Conservation (phyloP, 768 basidiomycete species). For the Pleurotus salmoneostramineus region DNA sequence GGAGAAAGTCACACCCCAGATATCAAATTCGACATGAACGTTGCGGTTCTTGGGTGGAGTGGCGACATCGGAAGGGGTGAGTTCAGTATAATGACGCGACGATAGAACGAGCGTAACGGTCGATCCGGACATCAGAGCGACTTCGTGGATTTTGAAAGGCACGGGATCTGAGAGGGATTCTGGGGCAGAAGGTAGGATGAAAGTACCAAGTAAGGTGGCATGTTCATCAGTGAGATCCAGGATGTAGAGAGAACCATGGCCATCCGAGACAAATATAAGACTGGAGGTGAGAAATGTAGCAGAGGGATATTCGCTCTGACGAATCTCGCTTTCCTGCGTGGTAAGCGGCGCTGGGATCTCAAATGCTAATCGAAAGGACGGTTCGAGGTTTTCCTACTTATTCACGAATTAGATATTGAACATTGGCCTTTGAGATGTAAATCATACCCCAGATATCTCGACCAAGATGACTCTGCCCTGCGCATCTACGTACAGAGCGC, state of each 20-base stretch:
- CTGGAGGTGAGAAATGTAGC: conserved; percentile 49
- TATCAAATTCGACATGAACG: conserved; percentile 49
- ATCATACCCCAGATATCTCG: conserved; percentile 48
- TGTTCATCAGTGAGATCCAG: conserved; percentile 38
- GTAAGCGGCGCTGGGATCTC: conserved; percentile 56
- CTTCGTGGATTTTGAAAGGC: conserved; percentile 41
- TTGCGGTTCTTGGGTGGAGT: conserved; percentile 13
- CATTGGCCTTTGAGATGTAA: conserved; percentile 6
- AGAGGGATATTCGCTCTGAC: conserved; percentile 74
- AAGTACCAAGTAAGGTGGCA: conserved; percentile 48
- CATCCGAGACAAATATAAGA: conserved; percentile 61
- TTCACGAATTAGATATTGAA: conserved; percentile 7
- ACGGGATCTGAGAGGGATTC: conserved; percentile 21
- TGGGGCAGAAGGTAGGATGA: conserved; percentile 35
- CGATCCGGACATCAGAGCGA: conserved; percentile 30
- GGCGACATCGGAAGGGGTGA: conserved; percentile 12
- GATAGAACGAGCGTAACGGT: conserved; percentile 51
- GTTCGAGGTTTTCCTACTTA: conserved; percentile 46
- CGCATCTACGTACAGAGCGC: conserved; percentile 66
- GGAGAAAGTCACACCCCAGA: conserved; percentile 57
- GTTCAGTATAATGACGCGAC: conserved; percentile 42
- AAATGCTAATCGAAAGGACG: conserved; percentile 53
- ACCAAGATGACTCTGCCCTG: conserved; percentile 57
- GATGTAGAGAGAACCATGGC: conserved; percentile 62
- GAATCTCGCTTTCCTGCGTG: conserved; percentile 29